These are phyloP conservation scores for Osmanthus fragrans DNA, from an alignment of 257 asterid genomes.

Conservation along the genomic window DNA sequence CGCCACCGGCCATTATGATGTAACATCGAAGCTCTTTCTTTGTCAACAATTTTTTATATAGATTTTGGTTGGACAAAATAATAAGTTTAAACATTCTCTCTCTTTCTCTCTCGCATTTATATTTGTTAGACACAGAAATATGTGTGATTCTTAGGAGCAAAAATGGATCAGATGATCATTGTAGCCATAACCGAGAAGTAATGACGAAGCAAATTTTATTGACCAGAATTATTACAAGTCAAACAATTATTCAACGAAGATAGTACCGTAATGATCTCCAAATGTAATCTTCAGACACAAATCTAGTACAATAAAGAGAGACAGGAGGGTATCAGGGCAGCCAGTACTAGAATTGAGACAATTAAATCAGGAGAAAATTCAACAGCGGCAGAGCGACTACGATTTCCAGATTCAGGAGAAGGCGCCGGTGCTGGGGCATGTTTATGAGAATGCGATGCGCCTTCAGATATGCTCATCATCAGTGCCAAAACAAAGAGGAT, in stretches of 20 bases:
- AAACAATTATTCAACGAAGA: not conserved
- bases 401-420: not conserved
- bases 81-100: no score
- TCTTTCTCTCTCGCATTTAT: no score
- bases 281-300: not conserved
- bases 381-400: constrained; percentile 5
- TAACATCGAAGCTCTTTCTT: not conserved
- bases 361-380: not conserved
- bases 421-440: constrained; percentile 7
- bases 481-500: constrained; percentile 4
- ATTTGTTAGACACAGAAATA: no score
- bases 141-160: no score
- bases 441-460: not conserved
- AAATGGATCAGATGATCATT: not conserved
- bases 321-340: constrained; percentile 11
- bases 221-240: not conserved
- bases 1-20: not conserved
- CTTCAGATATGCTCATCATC: constrained; percentile 1
- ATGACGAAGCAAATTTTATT: not conserved
- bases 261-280: not conserved
- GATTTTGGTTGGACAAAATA: no score
- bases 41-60: no score
- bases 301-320: not conserved
- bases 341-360: constrained; percentile 11
- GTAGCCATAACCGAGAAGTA: no score